A percentile compares a stretch with the other conserved stretches of the same genome.
Conservation (phyloP, 129 eudicot genomes). For the Arctium lappa region DNA sequence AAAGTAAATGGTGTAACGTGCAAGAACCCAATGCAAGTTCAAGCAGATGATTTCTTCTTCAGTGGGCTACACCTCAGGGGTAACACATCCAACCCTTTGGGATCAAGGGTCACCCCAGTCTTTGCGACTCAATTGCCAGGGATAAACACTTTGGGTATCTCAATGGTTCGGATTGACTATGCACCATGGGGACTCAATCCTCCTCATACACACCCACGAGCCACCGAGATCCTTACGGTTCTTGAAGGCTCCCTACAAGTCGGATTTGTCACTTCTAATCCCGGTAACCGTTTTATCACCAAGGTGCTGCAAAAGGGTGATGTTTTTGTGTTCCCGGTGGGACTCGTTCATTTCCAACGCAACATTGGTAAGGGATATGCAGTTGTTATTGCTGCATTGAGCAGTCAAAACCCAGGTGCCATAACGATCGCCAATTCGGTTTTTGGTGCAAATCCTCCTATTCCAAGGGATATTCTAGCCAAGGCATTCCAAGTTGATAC, state of each 20-base stretch:
- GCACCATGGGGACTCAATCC: conserved; percentile 47
- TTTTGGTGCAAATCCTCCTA: conserved; percentile 38
- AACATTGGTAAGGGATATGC: conserved; percentile 28
- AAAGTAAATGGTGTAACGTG: conserved; percentile 38
- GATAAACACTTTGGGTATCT: conserved; percentile 43
- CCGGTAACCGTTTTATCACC: conserved; percentile 31
- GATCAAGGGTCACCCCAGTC: conserved; percentile 43
- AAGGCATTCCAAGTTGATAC: conserved; percentile 40
- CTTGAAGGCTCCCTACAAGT: conserved; percentile 39
- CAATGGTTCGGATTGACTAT: conserved; percentile 42
- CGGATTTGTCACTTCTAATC: conserved; percentile 44
- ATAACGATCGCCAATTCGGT: conserved; percentile 38
- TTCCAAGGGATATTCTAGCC: conserved; percentile 32
- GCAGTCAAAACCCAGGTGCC: conserved; percentile 47
- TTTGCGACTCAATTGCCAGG: conserved; percentile 33
- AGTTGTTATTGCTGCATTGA: conserved; percentile 37
- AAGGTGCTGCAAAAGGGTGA: conserved; percentile 45
- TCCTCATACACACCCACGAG: conserved; percentile 49
- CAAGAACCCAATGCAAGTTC: conserved; percentile 33
- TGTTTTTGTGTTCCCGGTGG: conserved; percentile 43
- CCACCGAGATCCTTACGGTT: conserved; percentile 39
- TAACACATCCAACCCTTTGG: conserved; percentile 40
- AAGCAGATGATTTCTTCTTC: conserved; percentile 38
- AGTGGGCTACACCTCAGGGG: conserved; percentile 39
- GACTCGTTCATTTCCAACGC: conserved; percentile 43